A percentile compares a stretch with the other conserved stretches of the same genome.
Conservation (phyloP, 305 asterid genomes). For the Solanum chacoense region DNA sequence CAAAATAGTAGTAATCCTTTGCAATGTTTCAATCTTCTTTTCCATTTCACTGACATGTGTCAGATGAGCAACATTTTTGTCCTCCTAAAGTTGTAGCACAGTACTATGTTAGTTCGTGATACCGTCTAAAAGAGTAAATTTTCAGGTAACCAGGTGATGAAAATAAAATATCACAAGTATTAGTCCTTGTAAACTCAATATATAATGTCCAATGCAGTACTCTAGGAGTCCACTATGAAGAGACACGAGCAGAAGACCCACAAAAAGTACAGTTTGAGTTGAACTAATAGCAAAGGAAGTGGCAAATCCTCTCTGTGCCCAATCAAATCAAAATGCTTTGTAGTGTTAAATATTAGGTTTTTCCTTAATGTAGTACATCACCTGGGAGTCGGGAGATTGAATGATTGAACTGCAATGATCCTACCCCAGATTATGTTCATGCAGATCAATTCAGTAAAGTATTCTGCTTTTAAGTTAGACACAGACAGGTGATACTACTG, state of each 20-base stretch:
- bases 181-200: background rate
- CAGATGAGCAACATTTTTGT: constrained; percentile 83
- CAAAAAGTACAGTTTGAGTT: background rate
- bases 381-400: background rate
- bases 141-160: background rate
- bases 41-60: constrained; percentile 95
- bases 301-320: background rate
- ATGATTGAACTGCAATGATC: background rate
- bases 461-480: background rate
- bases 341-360: background rate
- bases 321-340: background rate
- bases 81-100: constrained; percentile 46
- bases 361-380: background rate
- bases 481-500: background rate
- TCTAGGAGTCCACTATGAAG: background rate
- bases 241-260: background rate
- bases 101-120: background rate
- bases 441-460: background rate
- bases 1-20: constrained; percentile 75
- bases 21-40: constrained; percentile 81
- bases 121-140: background rate
- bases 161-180: background rate
- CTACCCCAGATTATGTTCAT: background rate
- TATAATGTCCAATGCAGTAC: background rate
- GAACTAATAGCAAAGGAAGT: background rate